A percentile compares a stretch with the other conserved stretches of the same genome.
Evolutionary conservation across 2,329 filamentous ascomycete genomes (phyloP).

Genomic region (Cercospora nicotianae): DNA sequence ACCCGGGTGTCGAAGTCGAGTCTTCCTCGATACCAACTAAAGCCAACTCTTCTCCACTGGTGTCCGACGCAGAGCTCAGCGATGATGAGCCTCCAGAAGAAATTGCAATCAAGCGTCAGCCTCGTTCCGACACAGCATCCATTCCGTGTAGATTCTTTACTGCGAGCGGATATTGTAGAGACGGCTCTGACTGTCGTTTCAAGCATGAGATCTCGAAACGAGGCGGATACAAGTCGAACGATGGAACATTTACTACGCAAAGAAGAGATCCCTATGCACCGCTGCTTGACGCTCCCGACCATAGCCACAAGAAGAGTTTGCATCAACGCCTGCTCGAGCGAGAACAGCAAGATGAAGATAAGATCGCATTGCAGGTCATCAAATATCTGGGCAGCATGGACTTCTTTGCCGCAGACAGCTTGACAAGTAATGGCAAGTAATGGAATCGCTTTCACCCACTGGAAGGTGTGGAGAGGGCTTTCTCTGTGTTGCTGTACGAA

Average conservation of each 20-base stretch:
- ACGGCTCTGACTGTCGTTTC: conserved; percentile 38
- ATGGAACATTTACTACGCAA: not conserved
- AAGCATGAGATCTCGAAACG: conserved; percentile 34
- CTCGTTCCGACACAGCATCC: conserved; percentile 1
- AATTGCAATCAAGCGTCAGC: conserved; percentile 39
- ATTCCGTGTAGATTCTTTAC: conserved; percentile 36
- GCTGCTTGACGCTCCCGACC: conserved; percentile 20
- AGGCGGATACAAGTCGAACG: not conserved
- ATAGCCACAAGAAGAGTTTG: conserved; percentile 24
- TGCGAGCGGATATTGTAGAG: conserved; percentile 36
- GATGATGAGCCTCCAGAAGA: conserved; percentile 40
- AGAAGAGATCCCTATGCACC: conserved; percentile 26
- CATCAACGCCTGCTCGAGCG: conserved; percentile 45
- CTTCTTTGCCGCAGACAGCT: conserved; percentile 36
- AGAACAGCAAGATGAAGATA: conserved; percentile 46
- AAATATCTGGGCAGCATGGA: conserved; percentile 48
- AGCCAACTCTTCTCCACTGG: not conserved
- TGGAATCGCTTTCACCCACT: not conserved
- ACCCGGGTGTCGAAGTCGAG: not conserved
- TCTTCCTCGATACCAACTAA: not conserved
- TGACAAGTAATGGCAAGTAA: not conserved
- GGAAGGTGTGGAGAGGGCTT: not conserved
- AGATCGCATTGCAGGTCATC: conserved; percentile 47
- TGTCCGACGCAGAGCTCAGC: not conserved
- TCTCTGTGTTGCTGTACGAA: not conserved